Base-by-base conservation (phyloP, 2,329 filamentous ascomycete genomes). In the Apiospora koreana region DNA sequence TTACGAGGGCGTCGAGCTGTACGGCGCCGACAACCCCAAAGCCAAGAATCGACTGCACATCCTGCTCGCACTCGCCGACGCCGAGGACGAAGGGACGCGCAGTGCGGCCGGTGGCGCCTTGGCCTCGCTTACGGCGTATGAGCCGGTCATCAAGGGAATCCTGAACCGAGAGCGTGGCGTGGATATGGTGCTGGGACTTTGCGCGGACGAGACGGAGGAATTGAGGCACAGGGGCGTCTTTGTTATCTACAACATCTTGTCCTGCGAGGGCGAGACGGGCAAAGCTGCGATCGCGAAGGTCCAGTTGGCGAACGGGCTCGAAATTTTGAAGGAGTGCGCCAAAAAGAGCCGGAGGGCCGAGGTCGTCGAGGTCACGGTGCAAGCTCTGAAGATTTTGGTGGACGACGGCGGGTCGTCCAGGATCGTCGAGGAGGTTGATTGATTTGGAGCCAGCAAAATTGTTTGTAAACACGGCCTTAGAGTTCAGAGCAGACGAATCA, bases 21-120 rank as follows among this genome's bases (percentile, higher is more conserved):
- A 94, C 75, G 91, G 90, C 0, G 91, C 93, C 70, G 87, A 86
- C 14, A 89, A 87, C 3, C 86, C 87, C 35, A 88, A 92, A 72
- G 93, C 94, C 0, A 88, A 87, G 35, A 91, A 93, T 69, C 87
- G 95, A 0, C 81, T 98, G 54, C 92, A 97, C 77, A 90, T 98
- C 48, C 84, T 99, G 0, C 87, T 98, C 16, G 96, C 95, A 0
- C 88, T 99, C 45, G 92, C 94, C 0, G 95, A 98, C 77, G 91
- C 94, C 1, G 93, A 97, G 67, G 94, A 98, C 74, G 81, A 88
- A 8, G 90, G 89, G 0, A 97, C 94, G 0, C 86, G 95, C 41
- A 90, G 91, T 65, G 96, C 94, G 0, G 95, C 96, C 0, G 94
- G 95, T 2, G 96, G 96, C 1, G 95, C 94, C 0, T 81, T 99